Conservation (phyloP, 805 yeast genomes). For the Alloascoidea africana region DNA sequence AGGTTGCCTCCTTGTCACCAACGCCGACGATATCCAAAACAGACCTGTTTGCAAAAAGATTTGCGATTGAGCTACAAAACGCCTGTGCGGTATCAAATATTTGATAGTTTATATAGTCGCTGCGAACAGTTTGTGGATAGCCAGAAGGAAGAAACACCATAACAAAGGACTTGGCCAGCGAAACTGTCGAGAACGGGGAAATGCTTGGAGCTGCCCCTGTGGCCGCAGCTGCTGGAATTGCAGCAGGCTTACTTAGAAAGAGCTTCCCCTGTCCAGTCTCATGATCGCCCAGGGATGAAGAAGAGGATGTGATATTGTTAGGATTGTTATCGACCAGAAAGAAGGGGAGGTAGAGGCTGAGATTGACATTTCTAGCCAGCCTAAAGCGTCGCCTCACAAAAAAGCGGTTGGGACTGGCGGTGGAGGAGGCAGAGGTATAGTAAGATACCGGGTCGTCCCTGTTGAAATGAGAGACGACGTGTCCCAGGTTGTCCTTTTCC, state of each 20-base stretch:
- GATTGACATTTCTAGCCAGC: neutral
- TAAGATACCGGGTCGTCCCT: neutral
- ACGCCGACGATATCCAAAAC: slow-evolving; percentile 20
- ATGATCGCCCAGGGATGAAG: too few species aligned
- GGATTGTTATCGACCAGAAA: neutral
- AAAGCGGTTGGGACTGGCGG: too few species aligned
- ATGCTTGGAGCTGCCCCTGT: neutral
- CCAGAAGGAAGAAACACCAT: slow-evolving; percentile 21
- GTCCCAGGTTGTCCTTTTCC: neutral
- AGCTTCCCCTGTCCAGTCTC: neutral
- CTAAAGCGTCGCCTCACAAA: neutral
- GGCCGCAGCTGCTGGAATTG: neutral
- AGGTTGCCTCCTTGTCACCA: slow-evolving; percentile 19
- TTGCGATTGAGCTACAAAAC: slow-evolving; percentile 18
- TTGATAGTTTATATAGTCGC: slow-evolving; percentile 19
- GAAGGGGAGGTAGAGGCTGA: neutral
- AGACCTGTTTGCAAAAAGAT: slow-evolving; percentile 18
- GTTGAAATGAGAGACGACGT: neutral
- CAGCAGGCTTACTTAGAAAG: neutral
- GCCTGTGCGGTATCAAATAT: slow-evolving; percentile 22
- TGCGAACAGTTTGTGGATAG: slow-evolving; percentile 17
- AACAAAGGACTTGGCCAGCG: slow-evolving; percentile 12
- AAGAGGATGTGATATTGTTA: too few species aligned
- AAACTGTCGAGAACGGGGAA: too few species aligned
- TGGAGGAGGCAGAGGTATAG: neutral